Evolutionary conservation across 495 filamentous ascomycete genomes (phyloP).

Genomic region (Aspergillus cristatus): DNA sequence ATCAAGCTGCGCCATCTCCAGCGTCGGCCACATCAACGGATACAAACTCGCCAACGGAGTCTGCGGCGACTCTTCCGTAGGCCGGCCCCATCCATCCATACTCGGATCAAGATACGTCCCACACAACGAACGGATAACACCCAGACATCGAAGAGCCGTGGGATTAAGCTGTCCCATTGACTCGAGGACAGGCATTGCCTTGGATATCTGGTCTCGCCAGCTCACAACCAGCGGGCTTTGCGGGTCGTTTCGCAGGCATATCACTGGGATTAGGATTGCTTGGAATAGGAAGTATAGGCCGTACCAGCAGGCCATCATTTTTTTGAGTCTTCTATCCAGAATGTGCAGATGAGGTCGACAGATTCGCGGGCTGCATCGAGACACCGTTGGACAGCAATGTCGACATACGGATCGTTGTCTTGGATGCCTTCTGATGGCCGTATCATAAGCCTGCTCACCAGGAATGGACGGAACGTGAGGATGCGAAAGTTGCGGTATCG

Average conservation of each 20-base stretch:
- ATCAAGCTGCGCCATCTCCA: slow-evolving; percentile 11
- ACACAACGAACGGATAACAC: slow-evolving; percentile 5
- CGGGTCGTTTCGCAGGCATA: slow-evolving; percentile 14
- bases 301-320: slow-evolving; percentile 16
- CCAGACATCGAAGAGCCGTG: slow-evolving; percentile 6
- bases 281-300: slow-evolving; percentile 15
- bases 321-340: slow-evolving; percentile 8
- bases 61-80: slow-evolving; percentile 15
- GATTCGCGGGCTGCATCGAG: slow-evolving; percentile 9
- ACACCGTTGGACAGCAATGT: slow-evolving; percentile 9
- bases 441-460: slow-evolving; percentile 8
- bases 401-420: background rate
- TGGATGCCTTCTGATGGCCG: background rate
- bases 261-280: slow-evolving; percentile 13
- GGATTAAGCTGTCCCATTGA: slow-evolving; percentile 9
- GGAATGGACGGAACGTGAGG: slow-evolving; percentile 13
- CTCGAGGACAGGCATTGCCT: slow-evolving; percentile 10
- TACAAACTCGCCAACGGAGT: slow-evolving; percentile 11
- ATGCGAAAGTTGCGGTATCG: slow-evolving; percentile 15
- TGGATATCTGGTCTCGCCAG: slow-evolving; percentile 9
- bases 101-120: slow-evolving; percentile 9
- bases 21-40: slow-evolving; percentile 14
- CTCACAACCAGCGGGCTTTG: slow-evolving; percentile 1
- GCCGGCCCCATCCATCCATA: slow-evolving; percentile 4
- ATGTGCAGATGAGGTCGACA: slow-evolving; percentile 9